Evolutionary conservation across 768 basidiomycete genomes (phyloP).

Genomic region (Leccinum aurantiacum): DNA sequence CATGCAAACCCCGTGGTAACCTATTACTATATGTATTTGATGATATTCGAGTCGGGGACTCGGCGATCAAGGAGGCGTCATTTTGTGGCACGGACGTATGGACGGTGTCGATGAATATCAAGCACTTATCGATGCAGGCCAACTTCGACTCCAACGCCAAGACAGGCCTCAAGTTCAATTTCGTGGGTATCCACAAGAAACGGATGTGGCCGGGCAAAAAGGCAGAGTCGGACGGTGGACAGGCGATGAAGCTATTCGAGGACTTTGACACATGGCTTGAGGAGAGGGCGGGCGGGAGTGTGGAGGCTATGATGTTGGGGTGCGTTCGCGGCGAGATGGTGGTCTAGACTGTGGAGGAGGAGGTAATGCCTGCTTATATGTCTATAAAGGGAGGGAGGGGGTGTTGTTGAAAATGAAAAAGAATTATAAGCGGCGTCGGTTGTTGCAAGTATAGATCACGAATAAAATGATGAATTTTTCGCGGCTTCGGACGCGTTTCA

Average conservation of each 20-base stretch:
- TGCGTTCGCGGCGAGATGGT: conserved; percentile 62
- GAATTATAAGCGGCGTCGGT: not conserved
- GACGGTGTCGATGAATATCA: conserved; percentile 69
- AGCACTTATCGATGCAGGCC: conserved; percentile 37
- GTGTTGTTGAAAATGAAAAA: too few relatives aligned
- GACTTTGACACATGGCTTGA: conserved; percentile 75
- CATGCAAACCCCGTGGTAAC: too few relatives aligned
- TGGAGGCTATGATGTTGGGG: conserved; percentile 69
- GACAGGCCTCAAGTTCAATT: conserved; percentile 58
- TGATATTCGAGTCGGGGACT: too few relatives aligned
- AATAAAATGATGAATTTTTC: not conserved
- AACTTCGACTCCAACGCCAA: conserved; percentile 1
- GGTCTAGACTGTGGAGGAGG: conserved; percentile 29
- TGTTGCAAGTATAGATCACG: not conserved
- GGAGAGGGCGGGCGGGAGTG: conserved; percentile 55
- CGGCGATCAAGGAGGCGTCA: conserved; percentile 35
- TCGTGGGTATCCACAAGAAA: conserved; percentile 78
- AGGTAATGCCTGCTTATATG: too few relatives aligned
- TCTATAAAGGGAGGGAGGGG: too few relatives aligned
- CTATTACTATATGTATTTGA: too few relatives aligned
- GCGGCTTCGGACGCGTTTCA: not conserved
- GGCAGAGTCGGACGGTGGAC: conserved; percentile 45
- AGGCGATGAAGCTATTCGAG: conserved; percentile 74
- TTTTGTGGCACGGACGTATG: conserved; percentile 78
- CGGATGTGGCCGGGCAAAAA: conserved; percentile 81